phyloP scores from a whole-genome alignment of 2,329 filamentous ascomycete species.

The Diaporthe sp. region DNA sequence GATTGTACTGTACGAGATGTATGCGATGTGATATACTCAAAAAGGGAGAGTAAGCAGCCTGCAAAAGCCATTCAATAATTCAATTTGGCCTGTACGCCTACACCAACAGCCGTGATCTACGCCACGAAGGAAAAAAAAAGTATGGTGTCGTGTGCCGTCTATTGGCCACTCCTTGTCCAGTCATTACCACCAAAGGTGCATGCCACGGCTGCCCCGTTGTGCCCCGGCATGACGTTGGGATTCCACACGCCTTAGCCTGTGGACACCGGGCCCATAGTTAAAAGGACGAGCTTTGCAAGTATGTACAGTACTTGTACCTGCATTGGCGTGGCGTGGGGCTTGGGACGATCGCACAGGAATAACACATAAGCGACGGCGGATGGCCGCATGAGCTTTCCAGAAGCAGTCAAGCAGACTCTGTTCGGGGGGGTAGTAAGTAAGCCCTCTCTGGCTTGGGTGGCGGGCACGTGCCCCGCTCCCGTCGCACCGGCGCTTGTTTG shows the following conservation, averaged over 20 bases:
- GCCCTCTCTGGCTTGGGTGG: background rate
- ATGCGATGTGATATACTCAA: slow-evolving; percentile 11
- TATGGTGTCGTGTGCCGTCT: background rate
- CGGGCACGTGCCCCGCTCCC: slow-evolving; percentile 30
- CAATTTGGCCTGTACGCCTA: background rate
- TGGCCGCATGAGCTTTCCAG: slow-evolving; percentile 29
- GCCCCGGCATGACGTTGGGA: slow-evolving; percentile 15
- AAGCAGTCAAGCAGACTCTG: slow-evolving; percentile 19
- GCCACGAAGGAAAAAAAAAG: background rate
- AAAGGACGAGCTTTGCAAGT: slow-evolving; percentile 17
- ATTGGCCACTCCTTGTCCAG: background rate
- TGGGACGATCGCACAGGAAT: slow-evolving; percentile 29
- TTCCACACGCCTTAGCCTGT: background rate
- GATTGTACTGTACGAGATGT: slow-evolving; percentile 35
- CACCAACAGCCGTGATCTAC: background rate
- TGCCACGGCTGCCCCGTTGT: slow-evolving; percentile 6
- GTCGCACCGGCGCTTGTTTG: slow-evolving; percentile 15
- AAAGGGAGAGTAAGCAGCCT: slow-evolving; percentile 3
- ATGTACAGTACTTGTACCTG: slow-evolving; percentile 18
- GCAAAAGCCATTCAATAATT: slow-evolving; percentile 19
- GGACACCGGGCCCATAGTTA: background rate
- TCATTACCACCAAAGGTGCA: background rate
- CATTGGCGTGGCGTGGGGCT: slow-evolving; percentile 31
- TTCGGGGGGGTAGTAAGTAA: background rate
- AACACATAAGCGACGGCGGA: slow-evolving; percentile 29